These are phyloP conservation scores for Leccinum arenicola DNA, from an alignment of 768 basidiomycete species.

Conservation along the genomic window DNA sequence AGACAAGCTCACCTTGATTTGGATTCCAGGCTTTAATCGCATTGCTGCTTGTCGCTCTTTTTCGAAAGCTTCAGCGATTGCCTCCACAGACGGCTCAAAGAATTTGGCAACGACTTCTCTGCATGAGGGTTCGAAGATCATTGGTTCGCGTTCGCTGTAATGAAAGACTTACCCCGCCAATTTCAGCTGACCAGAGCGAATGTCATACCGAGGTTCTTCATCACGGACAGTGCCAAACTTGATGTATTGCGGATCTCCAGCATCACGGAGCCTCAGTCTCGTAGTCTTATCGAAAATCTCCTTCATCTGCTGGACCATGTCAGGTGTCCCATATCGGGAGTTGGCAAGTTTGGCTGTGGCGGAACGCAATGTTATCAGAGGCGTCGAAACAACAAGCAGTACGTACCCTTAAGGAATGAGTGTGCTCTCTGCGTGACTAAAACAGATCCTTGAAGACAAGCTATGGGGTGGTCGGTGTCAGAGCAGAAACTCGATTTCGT, in stretches of 20 bases:
- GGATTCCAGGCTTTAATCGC: constrained; percentile 15
- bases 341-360: constrained; percentile 27
- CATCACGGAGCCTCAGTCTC: constrained; percentile 39
- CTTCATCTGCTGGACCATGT: constrained; percentile 33
- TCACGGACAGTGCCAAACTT: constrained; percentile 37
- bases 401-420: constrained; percentile 27
- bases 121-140: background rate
- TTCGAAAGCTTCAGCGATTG: constrained; percentile 33
- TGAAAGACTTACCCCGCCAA: constrained; percentile 32
- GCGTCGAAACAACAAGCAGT: background rate
- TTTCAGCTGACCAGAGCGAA: constrained; percentile 36
- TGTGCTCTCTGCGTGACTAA: constrained; percentile 33
- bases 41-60: constrained; percentile 24
- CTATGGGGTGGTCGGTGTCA: constrained; percentile 25
- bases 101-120: constrained; percentile 37
- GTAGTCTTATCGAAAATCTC: constrained; percentile 35
- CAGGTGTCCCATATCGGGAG: constrained; percentile 27
- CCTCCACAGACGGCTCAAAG: constrained; percentile 42
- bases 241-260: constrained; percentile 34
- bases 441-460: constrained; percentile 37
- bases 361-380: background rate
- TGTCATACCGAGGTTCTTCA: constrained; percentile 32
- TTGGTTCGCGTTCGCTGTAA: background rate
- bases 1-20: constrained; percentile 20
- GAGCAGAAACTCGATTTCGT: background rate